Base-by-base conservation (phyloP, 441 rosid genomes). In the Geranium incanum region DNA sequence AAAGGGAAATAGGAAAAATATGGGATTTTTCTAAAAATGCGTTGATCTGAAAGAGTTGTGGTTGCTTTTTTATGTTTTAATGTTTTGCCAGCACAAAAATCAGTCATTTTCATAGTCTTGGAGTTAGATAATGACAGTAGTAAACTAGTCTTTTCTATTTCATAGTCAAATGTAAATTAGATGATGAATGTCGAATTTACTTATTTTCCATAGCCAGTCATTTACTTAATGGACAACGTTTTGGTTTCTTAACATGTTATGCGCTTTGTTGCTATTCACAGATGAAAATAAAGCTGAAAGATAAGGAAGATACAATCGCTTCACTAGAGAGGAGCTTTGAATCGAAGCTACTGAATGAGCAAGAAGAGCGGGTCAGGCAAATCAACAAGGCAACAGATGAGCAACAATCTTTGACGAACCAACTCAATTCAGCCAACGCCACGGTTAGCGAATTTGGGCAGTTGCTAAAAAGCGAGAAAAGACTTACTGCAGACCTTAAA, bases 381-480 rank as follows among this genome's bases (percentile, higher is more conserved):
- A 76, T 81, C 18, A 81, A 83, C 60, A 85, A 78, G 73, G 87
- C 82, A 37, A 84, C 83, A 81, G 96, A 87, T 68, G 97, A 90
- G 60, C 79, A 84, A 62, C 79, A 77, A 72, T 77, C 83, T 76
- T 71, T 92, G 66, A 48, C 77, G 78, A 82, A 77, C 75, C 87
- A 84, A 82, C 79, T 95, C 36, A 87, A 76, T 73, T 81, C 87
- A 36, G 95, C 97, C 5, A 88, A 88, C 71, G 78, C 73, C 67
- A 77, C 85, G 59, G 83, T 89, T 74, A n/a, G 82, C 66, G 87
- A 81, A 55, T 81, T 90, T 72, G 97, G 86, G 55, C 81, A 74
- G 76, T 97, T 92, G 86, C 86, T 92, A 64, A 83, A 80, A 78
- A 80, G 86, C 11, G 88, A 92, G 75, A 92, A 84, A 83, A 86